Evolutionary conservation across 306 rosid species (phyloP).

Genomic region (Casuarina equisetifolia): DNA sequence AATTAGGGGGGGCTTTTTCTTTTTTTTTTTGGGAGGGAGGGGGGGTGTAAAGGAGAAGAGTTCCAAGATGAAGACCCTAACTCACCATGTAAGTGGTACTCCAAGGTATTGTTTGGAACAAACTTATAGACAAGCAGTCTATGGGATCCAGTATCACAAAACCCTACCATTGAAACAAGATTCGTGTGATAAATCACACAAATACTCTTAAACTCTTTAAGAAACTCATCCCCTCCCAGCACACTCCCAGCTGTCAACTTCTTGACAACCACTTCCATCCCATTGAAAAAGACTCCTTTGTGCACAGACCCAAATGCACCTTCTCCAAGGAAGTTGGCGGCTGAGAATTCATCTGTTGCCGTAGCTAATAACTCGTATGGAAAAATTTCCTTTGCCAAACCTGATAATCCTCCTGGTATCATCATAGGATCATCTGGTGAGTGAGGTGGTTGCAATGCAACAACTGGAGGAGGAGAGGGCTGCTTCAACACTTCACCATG

Average conservation of each 20-base stretch:
- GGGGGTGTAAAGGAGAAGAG: background rate
- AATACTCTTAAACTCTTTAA: slow-evolving; percentile 91
- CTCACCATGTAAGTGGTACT: slow-evolving; percentile 90
- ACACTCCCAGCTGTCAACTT: slow-evolving; percentile 96
- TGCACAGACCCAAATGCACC: slow-evolving; percentile 98
- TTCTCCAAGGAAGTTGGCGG: slow-evolving; percentile 90
- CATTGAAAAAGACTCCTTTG: slow-evolving; percentile 82
- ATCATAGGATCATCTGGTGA: slow-evolving; percentile 19
- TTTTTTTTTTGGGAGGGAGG: no score
- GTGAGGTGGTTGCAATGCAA: slow-evolving; percentile 57
- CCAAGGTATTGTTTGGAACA: slow-evolving; percentile 82
- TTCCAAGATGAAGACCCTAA: background rate
- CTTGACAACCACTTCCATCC: slow-evolving; percentile 92
- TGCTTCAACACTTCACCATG: slow-evolving; percentile 45
- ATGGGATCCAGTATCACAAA: slow-evolving; percentile 71
- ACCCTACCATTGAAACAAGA: slow-evolving; percentile 95
- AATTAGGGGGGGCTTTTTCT: background rate
- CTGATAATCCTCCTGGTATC: slow-evolving; percentile 37
- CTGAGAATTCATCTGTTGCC: slow-evolving; percentile 94
- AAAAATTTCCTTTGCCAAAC: slow-evolving; percentile 74
- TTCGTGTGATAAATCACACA: slow-evolving; percentile 95
- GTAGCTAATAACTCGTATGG: slow-evolving; percentile 77
- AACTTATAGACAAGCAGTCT: slow-evolving; percentile 91
- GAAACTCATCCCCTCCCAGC: slow-evolving; percentile 95
- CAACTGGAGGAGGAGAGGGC: slow-evolving; percentile 61